Base-by-base conservation (phyloP, 2,329 filamentous ascomycete species). In the Ophiostoma novo-ulmi region DNA sequence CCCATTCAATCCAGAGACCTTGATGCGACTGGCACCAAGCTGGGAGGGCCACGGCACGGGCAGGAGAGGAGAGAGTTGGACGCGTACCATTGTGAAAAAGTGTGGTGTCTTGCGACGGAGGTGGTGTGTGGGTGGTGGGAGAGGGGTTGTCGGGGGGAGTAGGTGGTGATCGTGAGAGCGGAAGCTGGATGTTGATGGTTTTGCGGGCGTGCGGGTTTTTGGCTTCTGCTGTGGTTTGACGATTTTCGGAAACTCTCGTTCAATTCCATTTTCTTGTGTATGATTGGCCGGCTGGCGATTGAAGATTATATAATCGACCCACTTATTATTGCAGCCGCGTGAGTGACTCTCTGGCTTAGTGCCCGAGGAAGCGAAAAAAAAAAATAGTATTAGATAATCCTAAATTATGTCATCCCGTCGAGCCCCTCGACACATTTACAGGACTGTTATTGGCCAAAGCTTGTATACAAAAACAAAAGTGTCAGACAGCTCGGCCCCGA, bases 191-290 rank as follows among this genome's bases (percentile, higher is more conserved):
- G 55, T 26, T 55, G 58, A 22, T 64, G 55, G 20, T 41, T 52
- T 64, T 61, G 65, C 67, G 71, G 68, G 31, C 63, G 39, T 74
- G 71, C 69, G 71, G 73, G 70, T 72, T 72, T 74, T 74, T 73
- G 69, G 26, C 39, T 66, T 66, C 44, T 48, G 66, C 41, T 44
- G 73, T 72, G 72, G 71, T 68, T 73, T 71, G 70, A 73, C 71
- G 71, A 72, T 71, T 72, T 72, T 73, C 73, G 73, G 74, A 38
- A 75, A 71, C 31, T 72, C 70, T 75, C 75, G 75, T 76, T 76
- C 76, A 73, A 72, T 67, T 72, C 73, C 72, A 69, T 35, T 68
- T 68, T 44, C 66, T 5, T 17, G 41, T 31, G 41, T 68, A 20
- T 67, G 20, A 67, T 67, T 67, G 65, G 65, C 39, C 52, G 7